Percentiles rank a stretch among this genome's conserved stretches.
Evolutionary conservation across 1,284 basidiomycete species (phyloP).

Genomic region (Thecaphora frezii): DNA sequence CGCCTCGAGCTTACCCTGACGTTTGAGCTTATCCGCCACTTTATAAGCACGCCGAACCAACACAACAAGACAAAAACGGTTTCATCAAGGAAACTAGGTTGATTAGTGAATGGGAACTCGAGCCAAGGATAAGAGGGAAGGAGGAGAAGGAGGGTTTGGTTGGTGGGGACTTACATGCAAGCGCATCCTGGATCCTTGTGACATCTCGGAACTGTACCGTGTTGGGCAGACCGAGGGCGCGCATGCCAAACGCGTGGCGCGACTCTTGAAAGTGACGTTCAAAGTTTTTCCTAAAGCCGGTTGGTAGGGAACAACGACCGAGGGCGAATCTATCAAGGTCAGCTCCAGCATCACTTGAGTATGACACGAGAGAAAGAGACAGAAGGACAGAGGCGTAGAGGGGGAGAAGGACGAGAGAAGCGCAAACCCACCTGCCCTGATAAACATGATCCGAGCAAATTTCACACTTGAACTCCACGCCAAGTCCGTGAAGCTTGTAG

Average conservation of each 20-base stretch:
- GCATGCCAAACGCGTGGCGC: conserved; percentile 96
- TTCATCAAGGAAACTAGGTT: not conserved
- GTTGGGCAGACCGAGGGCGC: conserved; percentile 92
- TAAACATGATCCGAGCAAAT: conserved; percentile 75
- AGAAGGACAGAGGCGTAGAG: not conserved
- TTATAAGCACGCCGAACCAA: not conserved
- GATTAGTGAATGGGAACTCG: too few relatives aligned
- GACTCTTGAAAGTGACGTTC: conserved; percentile 92
- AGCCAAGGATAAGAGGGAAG: not conserved
- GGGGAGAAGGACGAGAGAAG: not conserved
- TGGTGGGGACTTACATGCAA: conserved; percentile 70
- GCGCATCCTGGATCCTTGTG: conserved; percentile 91
- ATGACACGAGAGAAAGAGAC: too few relatives aligned
- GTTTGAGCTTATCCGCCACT: conserved; percentile 51
- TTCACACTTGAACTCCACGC: conserved; percentile 95
- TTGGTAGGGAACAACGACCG: too few relatives aligned
- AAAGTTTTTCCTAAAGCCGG: conserved; percentile 80
- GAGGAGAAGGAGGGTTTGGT: not conserved
- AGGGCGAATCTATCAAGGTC: too few relatives aligned
- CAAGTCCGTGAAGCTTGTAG: conserved; percentile 95
- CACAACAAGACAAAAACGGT: not conserved
- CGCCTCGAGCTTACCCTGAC: conserved; percentile 31
- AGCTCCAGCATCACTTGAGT: too few relatives aligned
- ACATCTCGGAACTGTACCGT: conserved; percentile 99
- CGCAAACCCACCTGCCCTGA: conserved; percentile 74